A percentile compares a stretch with the other conserved stretches of the same genome.
Conservation (phyloP, 2,329 filamentous ascomycete species). For the Pseudogymnoascus sp. region DNA sequence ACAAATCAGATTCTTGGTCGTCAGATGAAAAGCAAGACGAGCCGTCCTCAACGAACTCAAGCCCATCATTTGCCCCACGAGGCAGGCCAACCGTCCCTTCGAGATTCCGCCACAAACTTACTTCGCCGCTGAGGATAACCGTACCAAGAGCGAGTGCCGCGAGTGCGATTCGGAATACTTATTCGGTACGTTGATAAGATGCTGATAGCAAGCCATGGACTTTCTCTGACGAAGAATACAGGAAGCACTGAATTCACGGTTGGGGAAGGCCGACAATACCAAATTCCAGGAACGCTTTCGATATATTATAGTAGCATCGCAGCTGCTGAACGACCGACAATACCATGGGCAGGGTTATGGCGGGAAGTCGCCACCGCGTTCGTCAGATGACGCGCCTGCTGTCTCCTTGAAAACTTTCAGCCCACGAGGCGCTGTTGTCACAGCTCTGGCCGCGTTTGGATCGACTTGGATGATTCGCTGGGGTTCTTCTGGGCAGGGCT, state of each 20-base stretch:
- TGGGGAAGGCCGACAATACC: constrained; percentile 71
- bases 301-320: constrained; percentile 86
- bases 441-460: constrained; percentile 54
- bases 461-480: constrained; percentile 60
- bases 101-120: constrained; percentile 45
- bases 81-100: constrained; percentile 47
- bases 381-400: neutral
- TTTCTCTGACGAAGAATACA: constrained; percentile 28
- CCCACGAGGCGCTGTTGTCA: constrained; percentile 56
- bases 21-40: constrained; percentile 10
- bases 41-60: constrained; percentile 22
- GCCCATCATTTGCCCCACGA: constrained; percentile 44
- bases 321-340: constrained; percentile 68
- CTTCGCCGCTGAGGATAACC: constrained; percentile 37
- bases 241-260: constrained; percentile 62
- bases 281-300: constrained; percentile 88
- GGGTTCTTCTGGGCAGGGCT: constrained; percentile 52
- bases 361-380: constrained; percentile 9
- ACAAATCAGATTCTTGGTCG: constrained; percentile 12
- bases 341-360: constrained; percentile 36
- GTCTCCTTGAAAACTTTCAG: constrained; percentile 35
- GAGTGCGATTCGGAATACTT: constrained; percentile 41
- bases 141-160: constrained; percentile 35
- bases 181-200: constrained; percentile 38
- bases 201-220: constrained; percentile 33